phyloP scores from a whole-genome alignment of 2,329 filamentous ascomycete genomes.

The Diaporthe amygdali region DNA sequence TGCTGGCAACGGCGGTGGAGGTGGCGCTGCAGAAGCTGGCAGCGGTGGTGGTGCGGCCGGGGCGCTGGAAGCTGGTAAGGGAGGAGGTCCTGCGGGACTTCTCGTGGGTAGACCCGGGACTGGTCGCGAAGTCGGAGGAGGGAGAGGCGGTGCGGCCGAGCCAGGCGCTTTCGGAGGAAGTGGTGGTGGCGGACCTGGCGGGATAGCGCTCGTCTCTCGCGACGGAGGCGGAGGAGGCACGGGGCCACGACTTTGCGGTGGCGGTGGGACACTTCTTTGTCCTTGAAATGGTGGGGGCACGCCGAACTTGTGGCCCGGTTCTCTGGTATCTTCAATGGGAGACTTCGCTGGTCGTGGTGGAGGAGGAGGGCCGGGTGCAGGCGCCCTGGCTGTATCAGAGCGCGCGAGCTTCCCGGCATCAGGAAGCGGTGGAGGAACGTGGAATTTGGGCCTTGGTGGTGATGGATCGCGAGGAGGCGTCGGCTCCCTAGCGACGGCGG shows the following conservation, averaged over 20 bases:
- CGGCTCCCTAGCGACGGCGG: conserved; percentile 45
- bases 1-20: conserved; percentile 43
- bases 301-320: conserved; percentile 65
- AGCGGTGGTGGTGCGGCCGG: conserved; percentile 43
- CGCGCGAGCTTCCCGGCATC: conserved; percentile 89
- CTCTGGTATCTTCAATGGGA: conserved; percentile 69
- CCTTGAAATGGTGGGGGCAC: conserved; percentile 83
- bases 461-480: conserved; percentile 73
- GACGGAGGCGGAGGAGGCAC: conserved; percentile 75
- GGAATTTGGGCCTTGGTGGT: conserved; percentile 75
- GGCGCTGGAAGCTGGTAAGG: conserved; percentile 32
- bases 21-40: conserved; percentile 35
- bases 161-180: conserved; percentile 54
- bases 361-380: conserved; percentile 67
- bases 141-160: conserved; percentile 51
- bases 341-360: conserved; percentile 74
- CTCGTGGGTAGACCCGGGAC: conserved; percentile 50
- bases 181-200: conserved; percentile 45
- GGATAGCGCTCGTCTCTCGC: conserved; percentile 36
- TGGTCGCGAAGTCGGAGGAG: conserved; percentile 57
- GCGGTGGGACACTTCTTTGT: conserved; percentile 72
- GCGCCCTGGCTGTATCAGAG: conserved; percentile 50
- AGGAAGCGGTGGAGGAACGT: conserved; percentile 84
- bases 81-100: conserved; percentile 38
- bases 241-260: conserved; percentile 73